Evolutionary conservation across 805 yeast species (phyloP).

Genomic region (Yarrowia bubula): DNA sequence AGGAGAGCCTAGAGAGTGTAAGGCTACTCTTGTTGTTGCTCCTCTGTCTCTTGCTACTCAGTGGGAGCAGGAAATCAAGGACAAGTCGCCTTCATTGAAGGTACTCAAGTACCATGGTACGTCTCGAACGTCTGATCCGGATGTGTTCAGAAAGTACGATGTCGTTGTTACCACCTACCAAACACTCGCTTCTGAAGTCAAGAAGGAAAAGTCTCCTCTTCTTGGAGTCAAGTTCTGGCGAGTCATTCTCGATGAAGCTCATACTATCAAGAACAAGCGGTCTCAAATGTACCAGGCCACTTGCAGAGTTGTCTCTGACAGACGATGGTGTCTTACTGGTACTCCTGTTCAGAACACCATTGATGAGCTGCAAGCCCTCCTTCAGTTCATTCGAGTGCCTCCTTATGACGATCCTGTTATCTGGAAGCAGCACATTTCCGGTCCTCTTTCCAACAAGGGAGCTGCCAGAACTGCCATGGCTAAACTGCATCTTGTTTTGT

Average conservation of each 20-base stretch:
- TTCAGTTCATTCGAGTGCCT: conserved; percentile 42
- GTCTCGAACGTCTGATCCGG: conserved; percentile 35
- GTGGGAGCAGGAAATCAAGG: conserved; percentile 44
- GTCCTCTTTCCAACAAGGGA: conserved; percentile 33
- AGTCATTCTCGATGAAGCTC: conserved; percentile 66
- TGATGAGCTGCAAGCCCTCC: conserved; percentile 52
- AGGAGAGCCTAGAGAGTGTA: conserved; percentile 8
- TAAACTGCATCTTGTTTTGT: conserved; percentile 36
- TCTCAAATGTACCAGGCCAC: conserved; percentile 50
- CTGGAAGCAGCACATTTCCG: conserved; percentile 37
- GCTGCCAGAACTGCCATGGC: conserved; percentile 29
- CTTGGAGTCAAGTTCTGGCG: conserved; percentile 38
- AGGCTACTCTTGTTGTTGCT: conserved; percentile 43
- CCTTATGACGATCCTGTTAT: conserved; percentile 19
- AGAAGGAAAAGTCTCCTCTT: conserved; percentile 6
- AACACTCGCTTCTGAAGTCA: conserved; percentile 7
- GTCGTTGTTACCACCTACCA: conserved; percentile 22
- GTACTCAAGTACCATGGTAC: conserved; percentile 34
- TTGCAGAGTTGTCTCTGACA: conserved; percentile 42
- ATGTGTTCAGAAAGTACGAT: conserved; percentile 44
- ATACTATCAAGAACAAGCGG: conserved; percentile 53
- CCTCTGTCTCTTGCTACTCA: conserved; percentile 47
- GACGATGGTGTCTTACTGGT: conserved; percentile 63
- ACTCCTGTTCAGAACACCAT: conserved; percentile 62
- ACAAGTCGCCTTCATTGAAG: conserved; percentile 18